Conservation (phyloP, 148 eudicot genomes). For the Amaranthus palmeri region DNA sequence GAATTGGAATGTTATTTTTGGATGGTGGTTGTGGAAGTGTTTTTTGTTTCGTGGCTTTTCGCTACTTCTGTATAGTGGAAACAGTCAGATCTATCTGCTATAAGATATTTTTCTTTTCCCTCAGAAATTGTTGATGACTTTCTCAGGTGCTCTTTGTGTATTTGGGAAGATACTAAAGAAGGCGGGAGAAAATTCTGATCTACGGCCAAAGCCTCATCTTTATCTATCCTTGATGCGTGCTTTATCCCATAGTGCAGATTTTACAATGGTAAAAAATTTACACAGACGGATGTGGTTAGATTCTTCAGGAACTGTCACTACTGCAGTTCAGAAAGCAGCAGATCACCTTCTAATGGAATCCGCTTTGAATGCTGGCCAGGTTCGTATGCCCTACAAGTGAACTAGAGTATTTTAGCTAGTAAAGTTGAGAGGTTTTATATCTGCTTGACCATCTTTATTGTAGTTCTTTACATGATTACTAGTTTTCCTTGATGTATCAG, state of each 20-base stretch:
- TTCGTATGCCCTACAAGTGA: conserved; percentile 18
- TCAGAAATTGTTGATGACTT: background rate
- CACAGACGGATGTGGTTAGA: conserved; percentile 58
- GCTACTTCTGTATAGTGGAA: background rate
- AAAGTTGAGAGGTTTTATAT: background rate
- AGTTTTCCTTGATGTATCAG: conserved; percentile 25
- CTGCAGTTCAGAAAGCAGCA: conserved; percentile 43
- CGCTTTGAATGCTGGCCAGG: conserved; percentile 64
- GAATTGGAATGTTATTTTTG: background rate
- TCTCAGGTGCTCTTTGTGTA: conserved; percentile 53
- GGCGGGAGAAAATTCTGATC: conserved; percentile 28
- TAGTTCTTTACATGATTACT: conserved; percentile 4
- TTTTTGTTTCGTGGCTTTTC: conserved; percentile 3
- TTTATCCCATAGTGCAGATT: conserved; percentile 52
- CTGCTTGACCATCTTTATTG: background rate
- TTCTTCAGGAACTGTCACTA: conserved; percentile 46
- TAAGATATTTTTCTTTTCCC: background rate
- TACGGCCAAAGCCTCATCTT: conserved; percentile 73
- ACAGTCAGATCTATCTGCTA: background rate
- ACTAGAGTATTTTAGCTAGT: background rate
- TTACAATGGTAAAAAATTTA: conserved; percentile 43
- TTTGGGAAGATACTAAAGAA: conserved; percentile 56
- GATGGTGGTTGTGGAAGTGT: background rate
- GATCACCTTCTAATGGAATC: conserved; percentile 76
- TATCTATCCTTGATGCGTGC: conserved; percentile 72